Evolutionary conservation across 371 early-diverging fungal species (phyloP).

Genomic region (Sporodiniella umbellata): DNA sequence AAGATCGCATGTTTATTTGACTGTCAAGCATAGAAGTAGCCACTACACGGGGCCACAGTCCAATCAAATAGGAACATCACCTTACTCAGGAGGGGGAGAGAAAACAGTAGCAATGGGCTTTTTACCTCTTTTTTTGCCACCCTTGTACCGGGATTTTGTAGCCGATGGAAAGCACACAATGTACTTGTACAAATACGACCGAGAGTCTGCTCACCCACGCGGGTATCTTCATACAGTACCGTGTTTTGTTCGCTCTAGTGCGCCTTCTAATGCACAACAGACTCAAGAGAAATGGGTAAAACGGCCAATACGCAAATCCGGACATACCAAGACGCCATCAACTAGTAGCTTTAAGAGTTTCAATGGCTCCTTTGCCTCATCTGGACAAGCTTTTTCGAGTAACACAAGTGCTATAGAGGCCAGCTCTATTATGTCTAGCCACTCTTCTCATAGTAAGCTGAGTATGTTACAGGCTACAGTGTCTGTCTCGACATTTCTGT

Average conservation of each 20-base stretch:
- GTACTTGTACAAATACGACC: conserved; percentile 65
- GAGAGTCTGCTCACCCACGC: conserved; percentile 32
- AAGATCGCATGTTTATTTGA: conserved; percentile 59
- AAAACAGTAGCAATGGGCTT: conserved; percentile 53
- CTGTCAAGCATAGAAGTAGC: conserved; percentile 52
- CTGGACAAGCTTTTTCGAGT: conserved; percentile 9
- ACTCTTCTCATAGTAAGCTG: conserved; percentile 21
- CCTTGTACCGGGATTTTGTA: conserved; percentile 54
- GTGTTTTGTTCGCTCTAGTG: conserved; percentile 38
- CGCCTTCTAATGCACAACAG: conserved; percentile 31
- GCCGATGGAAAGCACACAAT: conserved; percentile 62
- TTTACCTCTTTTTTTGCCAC: conserved; percentile 60
- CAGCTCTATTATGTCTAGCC: neutral
- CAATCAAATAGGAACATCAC: conserved; percentile 2
- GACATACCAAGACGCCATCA: conserved; percentile 22
- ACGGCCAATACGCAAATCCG: neutral
- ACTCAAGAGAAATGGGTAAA: neutral
- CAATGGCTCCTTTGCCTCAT: conserved; percentile 15
- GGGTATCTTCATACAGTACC: conserved; percentile 44
- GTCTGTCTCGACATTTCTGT: conserved; percentile 52
- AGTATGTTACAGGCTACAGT: conserved; percentile 50
- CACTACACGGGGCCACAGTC: conserved; percentile 13
- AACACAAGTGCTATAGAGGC: conserved; percentile 4
- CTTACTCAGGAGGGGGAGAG: conserved; percentile 19
- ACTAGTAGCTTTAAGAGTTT: conserved; percentile 20